phyloP scores from a whole-genome alignment of 2,329 filamentous ascomycete genomes.

The Neonectria neomacrospora region DNA sequence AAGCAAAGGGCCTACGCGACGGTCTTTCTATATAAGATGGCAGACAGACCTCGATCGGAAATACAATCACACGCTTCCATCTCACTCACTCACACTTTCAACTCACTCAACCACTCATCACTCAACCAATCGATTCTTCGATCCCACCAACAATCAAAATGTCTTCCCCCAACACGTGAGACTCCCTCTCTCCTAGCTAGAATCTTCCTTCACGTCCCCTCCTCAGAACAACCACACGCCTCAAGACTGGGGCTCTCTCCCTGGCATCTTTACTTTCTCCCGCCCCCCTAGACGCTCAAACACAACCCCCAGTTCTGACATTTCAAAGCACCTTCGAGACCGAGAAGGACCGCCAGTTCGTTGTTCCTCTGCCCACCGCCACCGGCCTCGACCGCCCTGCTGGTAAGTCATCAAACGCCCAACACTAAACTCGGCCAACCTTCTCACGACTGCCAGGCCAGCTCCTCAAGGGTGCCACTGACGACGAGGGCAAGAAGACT shows the following conservation, averaged over 20 bases:
- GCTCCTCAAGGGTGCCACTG: conserved; percentile 66
- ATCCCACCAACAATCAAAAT: conserved; percentile 36
- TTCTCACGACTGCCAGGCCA: conserved; percentile 52
- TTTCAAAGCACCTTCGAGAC: conserved; percentile 28
- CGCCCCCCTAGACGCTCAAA: not conserved
- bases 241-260: not conserved
- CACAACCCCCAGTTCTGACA: not conserved
- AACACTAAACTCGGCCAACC: not conserved
- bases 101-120: conserved; percentile 39
- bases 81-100: conserved; percentile 22
- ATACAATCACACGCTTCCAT: conserved; percentile 13
- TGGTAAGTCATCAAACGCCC: conserved; percentile 27
- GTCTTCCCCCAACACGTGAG: conserved; percentile 44
- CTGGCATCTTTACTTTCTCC: conserved; percentile 36
- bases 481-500: conserved; percentile 68
- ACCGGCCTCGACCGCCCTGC: conserved; percentile 51
- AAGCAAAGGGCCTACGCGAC: not conserved
- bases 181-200: conserved; percentile 1
- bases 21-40: not conserved
- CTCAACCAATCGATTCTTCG: conserved; percentile 20
- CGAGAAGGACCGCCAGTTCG: conserved; percentile 42
- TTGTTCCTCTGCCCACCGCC: conserved; percentile 45
- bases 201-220: not conserved
- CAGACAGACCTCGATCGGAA: not conserved
- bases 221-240: conserved; percentile 20